A percentile compares a stretch with the other conserved stretches of the same genome.
Evolutionary conservation across 768 basidiomycete species (phyloP).

Genomic region (Tulasnella sp.): DNA sequence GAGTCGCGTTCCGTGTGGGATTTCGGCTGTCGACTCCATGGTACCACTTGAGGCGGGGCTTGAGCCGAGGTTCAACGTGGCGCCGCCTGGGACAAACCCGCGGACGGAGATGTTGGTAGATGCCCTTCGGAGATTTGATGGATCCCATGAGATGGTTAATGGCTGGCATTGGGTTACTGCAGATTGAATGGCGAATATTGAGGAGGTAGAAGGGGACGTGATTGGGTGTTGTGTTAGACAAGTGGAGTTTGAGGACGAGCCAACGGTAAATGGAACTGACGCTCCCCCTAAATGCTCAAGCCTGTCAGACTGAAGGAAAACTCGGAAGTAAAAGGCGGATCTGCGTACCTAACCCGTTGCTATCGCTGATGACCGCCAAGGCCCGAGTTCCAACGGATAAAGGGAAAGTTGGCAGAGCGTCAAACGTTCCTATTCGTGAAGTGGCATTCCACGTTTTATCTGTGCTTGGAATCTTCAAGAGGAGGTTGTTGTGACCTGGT

Average conservation of each 20-base stretch:
- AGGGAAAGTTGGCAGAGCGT: neutral
- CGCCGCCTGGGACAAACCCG: neutral
- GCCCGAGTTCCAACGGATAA: neutral
- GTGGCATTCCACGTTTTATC: neutral
- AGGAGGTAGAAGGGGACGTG: neutral
- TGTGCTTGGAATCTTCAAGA: neutral
- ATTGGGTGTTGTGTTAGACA: neutral
- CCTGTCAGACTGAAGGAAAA: neutral
- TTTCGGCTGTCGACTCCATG: neutral
- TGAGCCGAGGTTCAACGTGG: neutral
- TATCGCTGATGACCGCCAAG: neutral
- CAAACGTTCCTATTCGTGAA: neutral
- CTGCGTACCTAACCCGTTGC: neutral
- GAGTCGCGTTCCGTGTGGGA: neutral
- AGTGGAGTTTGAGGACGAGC: neutral
- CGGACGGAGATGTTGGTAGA: neutral
- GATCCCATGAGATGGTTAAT: neutral
- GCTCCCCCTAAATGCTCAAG: neutral
- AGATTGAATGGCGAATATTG: neutral
- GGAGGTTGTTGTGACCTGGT: neutral
- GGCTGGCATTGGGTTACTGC: neutral
- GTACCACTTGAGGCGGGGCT: neutral
- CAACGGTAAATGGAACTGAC: neutral
- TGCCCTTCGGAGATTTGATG: neutral
- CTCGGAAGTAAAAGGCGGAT: neutral